Base-by-base conservation (phyloP, 1,284 basidiomycete species). In the Moesziomyces sp. region DNA sequence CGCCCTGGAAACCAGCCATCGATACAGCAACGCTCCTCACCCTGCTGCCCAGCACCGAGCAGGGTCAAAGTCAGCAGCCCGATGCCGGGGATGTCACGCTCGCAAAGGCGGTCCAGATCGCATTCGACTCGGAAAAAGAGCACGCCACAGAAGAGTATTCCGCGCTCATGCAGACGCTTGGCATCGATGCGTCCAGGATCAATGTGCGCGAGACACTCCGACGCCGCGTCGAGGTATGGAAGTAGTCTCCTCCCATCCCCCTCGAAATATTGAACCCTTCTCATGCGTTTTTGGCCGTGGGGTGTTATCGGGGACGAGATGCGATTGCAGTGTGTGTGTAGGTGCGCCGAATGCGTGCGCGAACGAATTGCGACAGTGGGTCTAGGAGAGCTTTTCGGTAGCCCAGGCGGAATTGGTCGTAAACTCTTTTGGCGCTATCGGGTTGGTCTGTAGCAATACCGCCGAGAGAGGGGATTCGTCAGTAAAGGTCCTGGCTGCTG, bases 331-430 rank as follows among this genome's bases (percentile, higher is more conserved):
- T 8, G 11, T 30, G 30, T 30, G 30, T 30, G 9, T 5, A 14
- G 19, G 13, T 10, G 43, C 10, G 23, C 5, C 3, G n/a, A 9
- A 45, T 11, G 19, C 3, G 23, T 33, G 46, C 14, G 46, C 35
- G 11, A 16, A 4, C 13, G 35, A 35, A 11, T 13, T 35, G 35
- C 8, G 23, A 24, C 19, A 19, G 21, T 8, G 0, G 16, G 11
- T 28, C 44, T 63, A 74, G 3, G 60, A 47, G n/a, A 75, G 52
- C 52, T 71, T 75, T 40, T 83, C 82, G 14, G 82, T 80, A 7
- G 59, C 58, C 82, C 82, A 83, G 35, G 60, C 76, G 48, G 74
- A 78, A 60, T 80, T 83, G 44, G 81, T 83, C n/a, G 81, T 80
- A 54, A 81, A 83, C 44, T 69, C 65, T 51, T 72, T 73, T 26